Evolutionary conservation across 148 eudicot genomes (phyloP), one percentile per base, ranked within the genome.

Genomic region (Linanthus parryae): DNA sequence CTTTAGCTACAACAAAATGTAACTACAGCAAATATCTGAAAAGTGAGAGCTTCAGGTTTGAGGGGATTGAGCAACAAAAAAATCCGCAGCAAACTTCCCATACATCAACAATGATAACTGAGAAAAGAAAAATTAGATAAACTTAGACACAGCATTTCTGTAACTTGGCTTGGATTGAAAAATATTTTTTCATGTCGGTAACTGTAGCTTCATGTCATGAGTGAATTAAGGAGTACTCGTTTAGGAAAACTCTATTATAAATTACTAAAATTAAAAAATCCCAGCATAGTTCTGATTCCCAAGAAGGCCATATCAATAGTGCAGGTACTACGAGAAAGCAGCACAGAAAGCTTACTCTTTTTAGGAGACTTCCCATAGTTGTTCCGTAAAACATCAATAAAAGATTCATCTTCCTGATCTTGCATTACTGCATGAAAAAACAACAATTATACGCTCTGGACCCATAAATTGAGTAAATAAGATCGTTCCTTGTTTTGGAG

Each of bases 311-410:
- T n/a, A n/a, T n/a, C n/a, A n/a, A n/a, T n/a, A n/a, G n/a, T n/a
- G n/a, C n/a, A n/a, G n/a, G n/a, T n/a, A 20, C 12, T 44, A 8
- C 18, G 3, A 3, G 14, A 12, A 47, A 19, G 33, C 17, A 25
- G 34, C 4, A 47, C 3, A 52, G 16, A 52, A 15, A 57, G 41
- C 70, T 44, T 64, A 73, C 74, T 52, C 6, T 55, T 63, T 43
- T 42, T 50, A 14, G 69, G 75, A 48, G 69, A 67, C 58, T 66
- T 66, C 23, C 72, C 71, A 40, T 75, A 70, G 55, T 56, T 62
- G 7, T 54, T 33, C 50, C 55, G 25, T 29, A 75, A 29, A 59
- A 42, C 72, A 61, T 75, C 72, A 30, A 61, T 10, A 44, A 75
- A 70, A 17, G 38, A 29, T 40, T 43, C 38, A 45, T 75, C 73